Evolutionary conservation across 768 basidiomycete species (phyloP), one percentile per base, ranked within the genome.

Genomic region (Leccinum imitatum): DNA sequence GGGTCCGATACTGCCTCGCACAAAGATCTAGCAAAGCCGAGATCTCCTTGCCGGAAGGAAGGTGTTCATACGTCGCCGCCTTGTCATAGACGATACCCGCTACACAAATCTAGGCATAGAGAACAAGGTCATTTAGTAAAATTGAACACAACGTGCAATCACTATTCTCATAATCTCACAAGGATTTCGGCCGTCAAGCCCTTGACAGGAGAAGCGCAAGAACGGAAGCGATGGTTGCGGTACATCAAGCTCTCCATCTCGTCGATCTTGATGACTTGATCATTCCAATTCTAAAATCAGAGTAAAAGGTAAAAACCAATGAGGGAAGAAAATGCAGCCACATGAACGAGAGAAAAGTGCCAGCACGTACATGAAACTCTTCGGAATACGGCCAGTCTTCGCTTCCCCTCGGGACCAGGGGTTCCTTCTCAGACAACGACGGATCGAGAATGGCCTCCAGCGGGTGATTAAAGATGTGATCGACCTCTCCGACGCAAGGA

Each of bases 181-280:
- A 95, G 75, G 14, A 95, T 90, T 63, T 93, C 89, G 2, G 90
- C 80, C 1, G 93, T 95, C 3, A 95, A 72, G 1, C 93, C 93
- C 71, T 92, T 93, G 59, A 95, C 81, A 0, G 93, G 86, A 17
- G 92, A 93, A 1, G 87, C 87, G 0, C 79, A 79, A 3, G 88
- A 87, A 37, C 91, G 82, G 66, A 96, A 88, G 8, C 93, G 86
- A 69, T 95, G 91, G 84, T 92, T 87, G 17, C 94, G 84, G 65
- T 94, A 95, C 0, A 75, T 64, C 9, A 79, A 77, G 39, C 80
- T 76, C 35, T 78, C 80, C 9, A 87, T 72, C 73, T 82, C 79
- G 2, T 77, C 68, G 1, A 83, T 71, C 37, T 71, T 60, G 9
- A 78, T 70, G 0, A 47, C 41, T 23, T 63, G 62, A 67, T 91